Conservation (phyloP, 2,329 filamentous ascomycete species). For the Clathrospora elynae region DNA sequence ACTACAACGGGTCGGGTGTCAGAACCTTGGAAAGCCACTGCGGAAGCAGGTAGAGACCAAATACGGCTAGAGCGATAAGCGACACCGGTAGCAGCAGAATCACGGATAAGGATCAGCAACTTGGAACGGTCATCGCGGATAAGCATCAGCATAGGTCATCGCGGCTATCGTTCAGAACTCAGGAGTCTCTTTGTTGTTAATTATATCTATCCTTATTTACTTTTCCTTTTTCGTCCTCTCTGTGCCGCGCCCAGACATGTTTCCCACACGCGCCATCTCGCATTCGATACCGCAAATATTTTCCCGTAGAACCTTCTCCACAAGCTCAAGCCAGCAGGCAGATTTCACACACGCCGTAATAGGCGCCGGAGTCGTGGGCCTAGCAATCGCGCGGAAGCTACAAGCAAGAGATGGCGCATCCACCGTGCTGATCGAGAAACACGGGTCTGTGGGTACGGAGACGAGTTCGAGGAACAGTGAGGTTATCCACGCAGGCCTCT, state of each 20-base stretch:
- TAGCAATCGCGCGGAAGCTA: slow-evolving; percentile 77
- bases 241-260: slow-evolving; percentile 16
- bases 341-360: slow-evolving; percentile 72
- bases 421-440: slow-evolving; percentile 81
- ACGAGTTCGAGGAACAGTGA: slow-evolving; percentile 91
- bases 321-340: slow-evolving; percentile 46
- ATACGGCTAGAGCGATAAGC: no score
- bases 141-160: background rate
- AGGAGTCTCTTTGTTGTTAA: background rate
- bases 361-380: slow-evolving; percentile 75
- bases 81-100: no score
- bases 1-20: no score
- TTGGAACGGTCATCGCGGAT: no score
- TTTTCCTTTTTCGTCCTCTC: background rate
- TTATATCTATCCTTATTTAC: background rate
- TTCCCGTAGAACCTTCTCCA: slow-evolving; percentile 32
- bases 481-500: slow-evolving; percentile 94
- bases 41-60: no score
- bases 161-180: background rate
- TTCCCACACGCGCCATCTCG: slow-evolving; percentile 13
- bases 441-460: slow-evolving; percentile 77
- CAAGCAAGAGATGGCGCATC: slow-evolving; percentile 64
- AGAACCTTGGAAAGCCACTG: no score
- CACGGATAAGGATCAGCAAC: no score
- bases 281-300: background rate